phyloP scores from a whole-genome alignment of 2,329 filamentous ascomycete genomes.

The Nigrospora sphaerica region DNA sequence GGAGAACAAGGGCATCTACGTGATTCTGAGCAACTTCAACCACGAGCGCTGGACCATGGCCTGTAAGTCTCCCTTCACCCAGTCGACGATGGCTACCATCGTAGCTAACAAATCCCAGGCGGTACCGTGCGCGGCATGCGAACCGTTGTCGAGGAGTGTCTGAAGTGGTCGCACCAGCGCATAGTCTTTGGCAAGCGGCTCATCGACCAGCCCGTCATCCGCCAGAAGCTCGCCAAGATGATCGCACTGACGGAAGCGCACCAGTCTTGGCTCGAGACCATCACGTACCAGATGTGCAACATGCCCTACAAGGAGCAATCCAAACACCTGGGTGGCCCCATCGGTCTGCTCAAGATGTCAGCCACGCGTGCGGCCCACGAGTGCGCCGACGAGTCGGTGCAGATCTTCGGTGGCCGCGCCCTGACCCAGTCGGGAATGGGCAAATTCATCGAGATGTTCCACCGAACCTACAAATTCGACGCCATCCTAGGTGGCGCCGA shows the following conservation, averaged over 20 bases:
- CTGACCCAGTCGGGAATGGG: conserved; percentile 82
- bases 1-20: conserved; percentile 79
- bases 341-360: conserved; percentile 76
- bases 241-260: conserved; percentile 75
- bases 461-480: conserved; percentile 78
- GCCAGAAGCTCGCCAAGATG: conserved; percentile 84
- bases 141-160: conserved; percentile 56
- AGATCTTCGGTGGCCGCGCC: conserved; percentile 79
- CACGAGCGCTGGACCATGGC: conserved; percentile 77
- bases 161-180: conserved; percentile 86
- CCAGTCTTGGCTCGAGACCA: conserved; percentile 77
- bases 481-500: conserved; percentile 74
- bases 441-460: conserved; percentile 74
- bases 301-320: conserved; percentile 75
- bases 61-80: conserved; percentile 33
- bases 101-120: conserved; percentile 5
- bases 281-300: conserved; percentile 83
- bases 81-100: conserved; percentile 7
- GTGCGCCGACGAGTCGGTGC: conserved; percentile 74
- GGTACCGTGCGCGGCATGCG: conserved; percentile 28
- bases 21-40: conserved; percentile 84
- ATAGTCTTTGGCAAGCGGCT: conserved; percentile 77
- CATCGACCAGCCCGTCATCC: conserved; percentile 76
- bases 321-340: conserved; percentile 69
- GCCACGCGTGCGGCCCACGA: conserved; percentile 72